Evolutionary conservation across 2,329 filamentous ascomycete genomes (phyloP).

Genomic region (Pseudocercospora cruenta): DNA sequence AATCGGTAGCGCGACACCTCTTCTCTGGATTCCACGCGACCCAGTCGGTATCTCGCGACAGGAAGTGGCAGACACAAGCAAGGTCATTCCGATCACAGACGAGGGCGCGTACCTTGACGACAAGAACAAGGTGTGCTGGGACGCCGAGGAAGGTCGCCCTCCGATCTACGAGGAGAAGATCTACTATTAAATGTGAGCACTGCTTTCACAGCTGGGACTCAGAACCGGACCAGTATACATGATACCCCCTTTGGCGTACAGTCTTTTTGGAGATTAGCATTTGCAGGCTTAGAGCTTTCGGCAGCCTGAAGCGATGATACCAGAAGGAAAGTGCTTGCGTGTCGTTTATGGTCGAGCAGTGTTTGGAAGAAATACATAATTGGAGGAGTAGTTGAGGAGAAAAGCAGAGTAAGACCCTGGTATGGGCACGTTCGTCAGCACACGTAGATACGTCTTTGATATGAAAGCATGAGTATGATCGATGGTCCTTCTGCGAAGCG

Average conservation of each 20-base stretch:
- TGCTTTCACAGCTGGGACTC: constrained; percentile 8
- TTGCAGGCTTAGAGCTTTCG: constrained; percentile 8
- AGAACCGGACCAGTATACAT: constrained; percentile 8
- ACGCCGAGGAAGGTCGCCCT: constrained; percentile 58
- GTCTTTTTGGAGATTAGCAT: not conserved
- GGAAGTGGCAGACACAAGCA: constrained; percentile 72
- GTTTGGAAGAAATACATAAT: not conserved
- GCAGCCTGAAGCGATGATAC: constrained; percentile 14
- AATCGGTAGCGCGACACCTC: constrained; percentile 63
- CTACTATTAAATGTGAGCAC: constrained; percentile 47
- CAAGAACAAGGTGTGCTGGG: constrained; percentile 68
- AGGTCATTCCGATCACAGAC: constrained; percentile 78
- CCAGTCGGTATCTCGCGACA: constrained; percentile 73
- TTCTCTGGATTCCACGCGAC: constrained; percentile 86
- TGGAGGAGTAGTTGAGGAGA: not conserved
- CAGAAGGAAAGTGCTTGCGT: constrained; percentile 4
- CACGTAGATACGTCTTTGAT: not conserved
- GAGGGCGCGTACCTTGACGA: constrained; percentile 72
- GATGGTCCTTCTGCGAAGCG: not conserved
- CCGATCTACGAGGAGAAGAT: constrained; percentile 64
- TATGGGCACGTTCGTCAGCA: not conserved
- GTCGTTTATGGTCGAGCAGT: not conserved
- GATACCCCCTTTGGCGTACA: constrained; percentile 13
- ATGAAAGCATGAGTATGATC: not conserved
- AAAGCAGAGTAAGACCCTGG: not conserved